Conservation (phyloP, 2,329 filamentous ascomycete genomes). For the Colletotrichum kahawae region DNA sequence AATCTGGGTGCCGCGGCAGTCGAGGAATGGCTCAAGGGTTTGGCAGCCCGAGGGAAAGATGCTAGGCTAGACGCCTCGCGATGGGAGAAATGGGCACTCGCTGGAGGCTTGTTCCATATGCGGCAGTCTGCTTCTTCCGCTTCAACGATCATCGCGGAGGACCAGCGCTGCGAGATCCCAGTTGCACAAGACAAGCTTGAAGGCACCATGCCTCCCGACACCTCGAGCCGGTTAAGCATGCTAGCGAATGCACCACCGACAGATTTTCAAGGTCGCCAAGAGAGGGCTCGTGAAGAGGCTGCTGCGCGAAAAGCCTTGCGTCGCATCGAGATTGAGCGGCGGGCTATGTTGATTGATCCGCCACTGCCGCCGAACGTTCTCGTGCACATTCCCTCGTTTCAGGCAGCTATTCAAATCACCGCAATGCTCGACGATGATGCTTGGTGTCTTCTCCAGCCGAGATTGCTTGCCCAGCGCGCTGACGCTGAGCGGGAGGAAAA, state of each 20-base stretch:
- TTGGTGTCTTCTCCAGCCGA: constrained; percentile 73
- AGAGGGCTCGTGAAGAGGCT: constrained; percentile 53
- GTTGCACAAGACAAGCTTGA: not conserved
- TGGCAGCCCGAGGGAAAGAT: constrained; percentile 67
- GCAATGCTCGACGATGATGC: constrained; percentile 70
- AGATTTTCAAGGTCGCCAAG: not conserved
- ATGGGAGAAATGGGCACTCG: constrained; percentile 76
- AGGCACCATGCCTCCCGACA: not conserved
- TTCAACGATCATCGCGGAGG: not conserved
- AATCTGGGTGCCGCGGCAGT: constrained; percentile 70
- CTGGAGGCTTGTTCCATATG: constrained; percentile 46
- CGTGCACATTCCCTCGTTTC: constrained; percentile 74
- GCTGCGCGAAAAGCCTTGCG: constrained; percentile 68
- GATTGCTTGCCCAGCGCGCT: constrained; percentile 68
- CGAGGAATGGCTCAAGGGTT: constrained; percentile 81
- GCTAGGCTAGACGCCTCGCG: constrained; percentile 65
- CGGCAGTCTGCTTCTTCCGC: constrained; percentile 23
- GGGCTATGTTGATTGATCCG: constrained; percentile 69
- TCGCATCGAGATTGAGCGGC: constrained; percentile 73
- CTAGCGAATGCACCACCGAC: not conserved
- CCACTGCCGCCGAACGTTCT: constrained; percentile 68
- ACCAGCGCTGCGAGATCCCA: not conserved
- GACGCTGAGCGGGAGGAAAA: constrained; percentile 66
- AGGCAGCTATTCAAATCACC: constrained; percentile 73
- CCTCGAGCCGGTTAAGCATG: not conserved